phyloP scores from a whole-genome alignment of 805 yeast genomes.

The Blastobotrys parvus region DNA sequence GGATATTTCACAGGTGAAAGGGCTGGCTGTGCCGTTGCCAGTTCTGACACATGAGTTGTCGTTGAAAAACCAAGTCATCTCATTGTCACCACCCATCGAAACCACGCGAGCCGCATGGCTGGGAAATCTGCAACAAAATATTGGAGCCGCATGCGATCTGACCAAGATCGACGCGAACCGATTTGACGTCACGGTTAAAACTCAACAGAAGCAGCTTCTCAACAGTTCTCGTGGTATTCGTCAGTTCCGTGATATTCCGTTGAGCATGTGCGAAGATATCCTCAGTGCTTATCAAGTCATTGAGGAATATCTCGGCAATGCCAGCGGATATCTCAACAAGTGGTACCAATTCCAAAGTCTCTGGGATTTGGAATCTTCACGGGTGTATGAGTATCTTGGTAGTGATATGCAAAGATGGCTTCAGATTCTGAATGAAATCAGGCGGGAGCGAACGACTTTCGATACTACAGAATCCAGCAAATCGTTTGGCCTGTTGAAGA shows the following conservation, averaged over 20 bases:
- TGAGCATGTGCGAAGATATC: slow-evolving; percentile 14
- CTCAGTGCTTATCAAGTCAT: slow-evolving; percentile 23
- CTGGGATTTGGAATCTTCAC: slow-evolving; percentile 47
- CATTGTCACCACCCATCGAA: slow-evolving; percentile 23
- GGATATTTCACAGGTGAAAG: slow-evolving; percentile 1
- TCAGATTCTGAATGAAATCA: slow-evolving; percentile 35
- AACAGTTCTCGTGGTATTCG: neutral
- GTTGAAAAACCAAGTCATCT: slow-evolving; percentile 22
- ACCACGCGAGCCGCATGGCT: slow-evolving; percentile 17
- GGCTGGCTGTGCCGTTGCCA: slow-evolving; percentile 6
- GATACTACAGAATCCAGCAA: slow-evolving; percentile 40
- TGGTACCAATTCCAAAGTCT: slow-evolving; percentile 53
- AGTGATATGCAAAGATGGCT: slow-evolving; percentile 41
- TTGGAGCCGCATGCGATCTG: slow-evolving; percentile 12
- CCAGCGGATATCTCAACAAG: slow-evolving; percentile 32
- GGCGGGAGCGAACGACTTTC: slow-evolving; percentile 37
- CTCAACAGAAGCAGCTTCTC: slow-evolving; percentile 1
- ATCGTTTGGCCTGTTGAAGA: slow-evolving; percentile 33
- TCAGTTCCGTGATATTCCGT: slow-evolving; percentile 10
- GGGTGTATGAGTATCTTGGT: slow-evolving; percentile 31
- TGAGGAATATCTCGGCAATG: slow-evolving; percentile 27
- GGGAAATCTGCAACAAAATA: slow-evolving; percentile 12
- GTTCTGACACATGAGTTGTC: slow-evolving; percentile 20
- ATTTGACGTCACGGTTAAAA: slow-evolving; percentile 7
- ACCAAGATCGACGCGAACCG: slow-evolving; percentile 12